These are phyloP conservation scores for Apiospora phragmitis DNA, from an alignment of 2,329 filamentous ascomycete genomes.

Conservation along the genomic window DNA sequence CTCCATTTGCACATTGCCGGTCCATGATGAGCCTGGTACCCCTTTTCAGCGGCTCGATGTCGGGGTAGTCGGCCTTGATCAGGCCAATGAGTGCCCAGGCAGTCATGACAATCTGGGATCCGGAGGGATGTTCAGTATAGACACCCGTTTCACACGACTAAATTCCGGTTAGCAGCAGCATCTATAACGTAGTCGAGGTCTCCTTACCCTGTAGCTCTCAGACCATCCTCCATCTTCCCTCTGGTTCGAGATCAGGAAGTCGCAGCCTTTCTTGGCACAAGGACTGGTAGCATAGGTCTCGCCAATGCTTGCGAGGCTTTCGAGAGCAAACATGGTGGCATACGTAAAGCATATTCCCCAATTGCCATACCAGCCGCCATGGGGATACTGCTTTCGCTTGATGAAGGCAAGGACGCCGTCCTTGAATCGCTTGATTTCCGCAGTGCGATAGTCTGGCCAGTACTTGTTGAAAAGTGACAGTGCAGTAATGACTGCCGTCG, in stretches of 20 bases:
- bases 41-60: slow-evolving; percentile 69
- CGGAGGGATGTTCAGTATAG: slow-evolving; percentile 72
- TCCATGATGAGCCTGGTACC: slow-evolving; percentile 81
- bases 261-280: slow-evolving; percentile 72
- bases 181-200: neutral
- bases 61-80: slow-evolving; percentile 79
- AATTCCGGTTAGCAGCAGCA: slow-evolving; percentile 11
- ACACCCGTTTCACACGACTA: slow-evolving; percentile 74
- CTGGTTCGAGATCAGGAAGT: slow-evolving; percentile 84
- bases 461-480: slow-evolving; percentile 78
- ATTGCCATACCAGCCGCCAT: slow-evolving; percentile 96
- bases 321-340: slow-evolving; percentile 92
- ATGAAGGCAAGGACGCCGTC: slow-evolving; percentile 78
- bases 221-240: slow-evolving; percentile 93
- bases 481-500: slow-evolving; percentile 88
- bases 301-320: slow-evolving; percentile 78
- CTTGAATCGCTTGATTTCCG: slow-evolving; percentile 76
- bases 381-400: slow-evolving; percentile 70
- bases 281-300: slow-evolving; percentile 78
- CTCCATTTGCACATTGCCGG: slow-evolving; percentile 83
- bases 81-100: slow-evolving; percentile 85
- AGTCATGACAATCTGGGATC: slow-evolving; percentile 91
- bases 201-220: slow-evolving; percentile 76
- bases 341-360: slow-evolving; percentile 99
- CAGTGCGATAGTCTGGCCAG: slow-evolving; percentile 76